Evolutionary conservation across 2,329 filamentous ascomycete species (phyloP), one percentile per base, ranked within the genome.

Genomic region (Aspergillus caelatus): DNA sequence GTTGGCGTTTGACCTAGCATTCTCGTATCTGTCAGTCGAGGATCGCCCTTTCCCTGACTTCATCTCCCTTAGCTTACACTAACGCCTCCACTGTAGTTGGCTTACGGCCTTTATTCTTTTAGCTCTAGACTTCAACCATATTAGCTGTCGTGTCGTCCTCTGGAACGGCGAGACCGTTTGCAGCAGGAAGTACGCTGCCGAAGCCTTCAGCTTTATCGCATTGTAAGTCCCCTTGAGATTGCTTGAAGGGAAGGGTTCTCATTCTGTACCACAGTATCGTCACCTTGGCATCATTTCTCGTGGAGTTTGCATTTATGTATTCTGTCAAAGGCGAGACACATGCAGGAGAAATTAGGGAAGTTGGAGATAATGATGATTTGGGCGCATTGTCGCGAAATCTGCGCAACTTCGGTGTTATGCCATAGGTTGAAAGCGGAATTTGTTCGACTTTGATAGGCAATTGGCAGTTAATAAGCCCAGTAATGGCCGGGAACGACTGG

Each of bases 121-220:
- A 11, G 43, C 43, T 23, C 43, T n/a, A 4, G 43, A 46, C 10
- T 46, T 46, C n/a, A 46, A 46, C n/a, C 43, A 46, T 5, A 23
- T 46, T 12, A 21, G 48, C 32, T 70, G 67, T 46, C 63, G 48
- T 0, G 11, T 62, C 5, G 52, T 61, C 21, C 64, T 57, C 21
- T 70, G 68, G 68, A 69, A 70, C 28, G 57, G 64, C 5, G 14
- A 67, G 50, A 45, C 52, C 1, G 67, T 68, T 16, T 70, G 68
- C 32, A 69, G 67, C 36, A 53, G 67, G 14, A 62, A 70, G 57
- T 69, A 70, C 53, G 36, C 67, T 2, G 66, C 64, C 0, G 67
- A 70, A 34, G 63, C 67, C 28, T 70, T 70, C 39, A 65, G 62
- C 32, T 69, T 69, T 32, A 70, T 69, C 48, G 64, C 68, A 14